Evolutionary conservation across 2,329 filamentous ascomycete species (phyloP).

Genomic region (Hypoxylon sp.): DNA sequence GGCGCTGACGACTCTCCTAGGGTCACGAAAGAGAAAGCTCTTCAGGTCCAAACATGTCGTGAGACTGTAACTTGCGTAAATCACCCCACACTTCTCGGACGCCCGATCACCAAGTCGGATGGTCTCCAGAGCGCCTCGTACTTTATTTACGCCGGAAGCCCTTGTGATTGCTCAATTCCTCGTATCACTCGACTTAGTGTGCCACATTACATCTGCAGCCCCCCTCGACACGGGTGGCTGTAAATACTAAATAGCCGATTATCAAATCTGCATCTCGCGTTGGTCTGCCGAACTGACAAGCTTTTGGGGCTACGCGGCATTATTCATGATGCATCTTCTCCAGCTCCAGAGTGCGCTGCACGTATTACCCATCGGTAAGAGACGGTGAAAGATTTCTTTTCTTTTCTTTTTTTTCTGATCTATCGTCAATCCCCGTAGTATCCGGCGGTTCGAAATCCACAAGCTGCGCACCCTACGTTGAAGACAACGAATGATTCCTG

Average conservation of each 20-base stretch:
- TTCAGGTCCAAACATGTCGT: slow-evolving; percentile 27
- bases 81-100: slow-evolving; percentile 34
- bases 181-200: slow-evolving; percentile 39
- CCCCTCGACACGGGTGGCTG: slow-evolving; percentile 35
- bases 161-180: slow-evolving; percentile 43
- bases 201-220: slow-evolving; percentile 25
- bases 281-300: slow-evolving; percentile 27
- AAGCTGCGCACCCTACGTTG: not conserved
- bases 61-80: slow-evolving; percentile 24
- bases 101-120: slow-evolving; percentile 34
- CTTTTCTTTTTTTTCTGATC: slow-evolving; percentile 4
- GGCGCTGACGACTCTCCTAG: slow-evolving; percentile 20
- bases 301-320: slow-evolving; percentile 24
- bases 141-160: slow-evolving; percentile 32
- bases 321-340: slow-evolving; percentile 10
- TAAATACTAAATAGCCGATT: slow-evolving; percentile 32
- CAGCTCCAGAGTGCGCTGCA: slow-evolving; percentile 6
- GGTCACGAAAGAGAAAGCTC: slow-evolving; percentile 13
- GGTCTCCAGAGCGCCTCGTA: slow-evolving; percentile 32
- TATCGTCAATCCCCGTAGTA: slow-evolving; percentile 1
- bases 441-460: slow-evolving; percentile 3
- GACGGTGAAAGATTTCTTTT: slow-evolving; percentile 4
- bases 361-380: slow-evolving; percentile 18
- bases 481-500: slow-evolving; percentile 9
- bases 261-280: slow-evolving; percentile 30